Percentiles rank a stretch among this genome's conserved stretches.
These are phyloP conservation scores for Lodderomyces theae DNA, from an alignment of 1,139 yeast genomes.

Conservation along the genomic window DNA sequence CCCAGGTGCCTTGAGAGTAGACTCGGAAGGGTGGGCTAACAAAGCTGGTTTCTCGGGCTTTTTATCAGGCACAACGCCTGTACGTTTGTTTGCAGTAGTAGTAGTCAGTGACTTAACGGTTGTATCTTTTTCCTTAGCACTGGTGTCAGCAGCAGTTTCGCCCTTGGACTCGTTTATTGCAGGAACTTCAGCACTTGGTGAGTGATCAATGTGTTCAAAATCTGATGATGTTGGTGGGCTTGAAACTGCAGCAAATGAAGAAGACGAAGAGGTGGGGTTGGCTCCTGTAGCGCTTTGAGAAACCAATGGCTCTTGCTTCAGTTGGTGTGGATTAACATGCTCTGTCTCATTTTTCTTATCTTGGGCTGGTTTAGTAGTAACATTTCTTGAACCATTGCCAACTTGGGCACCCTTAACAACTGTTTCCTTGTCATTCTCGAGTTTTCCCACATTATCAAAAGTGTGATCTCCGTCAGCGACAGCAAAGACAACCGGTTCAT, in stretches of 20 bases:
- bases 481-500: background rate
- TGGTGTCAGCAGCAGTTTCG: background rate
- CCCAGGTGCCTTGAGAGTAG: conserved; percentile 9
- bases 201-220: conserved; percentile 18
- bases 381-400: background rate
- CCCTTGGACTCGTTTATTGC: conserved; percentile 14
- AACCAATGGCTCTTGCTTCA: background rate
- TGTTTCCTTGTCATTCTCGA: background rate
- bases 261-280: conserved; percentile 25
- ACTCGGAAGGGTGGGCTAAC: conserved; percentile 14
- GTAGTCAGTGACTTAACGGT: no score
- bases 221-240: conserved; percentile 18
- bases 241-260: conserved; percentile 46
- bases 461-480: conserved; percentile 5
- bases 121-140: no score
- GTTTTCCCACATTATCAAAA: conserved; percentile 1
- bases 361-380: background rate
- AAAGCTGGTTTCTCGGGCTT: conserved; percentile 14
- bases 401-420: background rate
- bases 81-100: conserved; percentile 5
- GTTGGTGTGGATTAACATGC: conserved; percentile 2
- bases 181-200: conserved; percentile 6
- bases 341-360: conserved; percentile 3
- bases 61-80: background rate
- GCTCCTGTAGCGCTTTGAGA: conserved; percentile 8